A percentile compares a stretch with the other conserved stretches of the same genome.
Conservation (phyloP, 139 green algal species). For the Ulvella scutata region DNA sequence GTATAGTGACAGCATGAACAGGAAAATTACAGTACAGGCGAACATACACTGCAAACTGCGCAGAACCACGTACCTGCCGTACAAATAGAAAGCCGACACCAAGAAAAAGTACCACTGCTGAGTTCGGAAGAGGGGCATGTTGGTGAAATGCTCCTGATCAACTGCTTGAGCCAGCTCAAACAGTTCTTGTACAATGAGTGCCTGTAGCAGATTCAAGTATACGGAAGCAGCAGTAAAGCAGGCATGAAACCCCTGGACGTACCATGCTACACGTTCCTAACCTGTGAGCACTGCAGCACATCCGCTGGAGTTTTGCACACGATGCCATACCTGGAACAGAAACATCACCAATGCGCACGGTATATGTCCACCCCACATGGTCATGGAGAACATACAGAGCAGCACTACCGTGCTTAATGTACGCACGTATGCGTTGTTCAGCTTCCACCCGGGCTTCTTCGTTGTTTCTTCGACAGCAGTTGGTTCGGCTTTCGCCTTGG, state of each 20-base stretch:
- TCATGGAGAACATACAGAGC: not conserved
- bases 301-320: too few species aligned
- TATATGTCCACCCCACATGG: not conserved
- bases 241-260: too few species aligned
- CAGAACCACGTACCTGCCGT: constrained; percentile 45
- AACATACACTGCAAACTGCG: not conserved
- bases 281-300: too few species aligned
- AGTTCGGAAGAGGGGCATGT: constrained; percentile 34
- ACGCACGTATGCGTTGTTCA: not conserved
- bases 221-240: too few species aligned
- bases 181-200: constrained; percentile 60
- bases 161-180: constrained; percentile 53
- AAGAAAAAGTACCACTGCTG: constrained; percentile 90
- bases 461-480: not conserved
- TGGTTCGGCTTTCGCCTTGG: not conserved
- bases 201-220: too few species aligned
- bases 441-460: not conserved
- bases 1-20: not conserved
- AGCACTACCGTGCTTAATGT: not conserved
- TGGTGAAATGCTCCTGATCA: constrained; percentile 38
- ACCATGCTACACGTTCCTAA: too few species aligned
- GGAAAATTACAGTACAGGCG: not conserved
- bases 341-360: not conserved
- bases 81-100: constrained; percentile 79
- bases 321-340: not conserved